Evolutionary conservation across 2,329 filamentous ascomycete species (phyloP).

Genomic region (Trichophyton verrucosum): DNA sequence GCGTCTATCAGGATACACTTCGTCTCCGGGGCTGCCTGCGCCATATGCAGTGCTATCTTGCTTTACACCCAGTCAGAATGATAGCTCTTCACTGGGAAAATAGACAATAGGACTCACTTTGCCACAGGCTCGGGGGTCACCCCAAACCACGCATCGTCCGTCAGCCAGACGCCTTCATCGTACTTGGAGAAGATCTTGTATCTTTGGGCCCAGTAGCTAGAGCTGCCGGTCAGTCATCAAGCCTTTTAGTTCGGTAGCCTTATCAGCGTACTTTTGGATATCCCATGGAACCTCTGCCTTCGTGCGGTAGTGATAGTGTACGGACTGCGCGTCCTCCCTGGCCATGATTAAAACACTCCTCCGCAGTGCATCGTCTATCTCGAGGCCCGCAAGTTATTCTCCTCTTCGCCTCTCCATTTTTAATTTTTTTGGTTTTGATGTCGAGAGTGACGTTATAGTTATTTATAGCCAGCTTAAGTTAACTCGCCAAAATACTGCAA

Average conservation of each 20-base stretch:
- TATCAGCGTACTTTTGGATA: constrained; percentile 58
- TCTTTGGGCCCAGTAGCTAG: constrained; percentile 80
- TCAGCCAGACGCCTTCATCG: constrained; percentile 78
- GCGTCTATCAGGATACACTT: constrained; percentile 67
- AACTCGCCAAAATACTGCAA: neutral
- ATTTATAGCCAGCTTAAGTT: neutral
- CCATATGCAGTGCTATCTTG: constrained; percentile 63
- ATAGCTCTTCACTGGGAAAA: neutral
- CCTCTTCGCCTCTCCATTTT: neutral
- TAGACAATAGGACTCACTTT: constrained; percentile 43
- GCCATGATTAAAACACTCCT: constrained; percentile 19
- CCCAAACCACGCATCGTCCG: constrained; percentile 90
- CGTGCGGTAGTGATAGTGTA: constrained; percentile 63
- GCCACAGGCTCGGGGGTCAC: constrained; percentile 91
- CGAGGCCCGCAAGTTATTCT: neutral
- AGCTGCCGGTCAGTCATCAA: constrained; percentile 4
- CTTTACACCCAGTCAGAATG: constrained; percentile 28
- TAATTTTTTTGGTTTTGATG: neutral
- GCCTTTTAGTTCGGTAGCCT: neutral
- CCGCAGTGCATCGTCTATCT: neutral
- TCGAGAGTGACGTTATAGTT: neutral
- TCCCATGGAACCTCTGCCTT: constrained; percentile 64
- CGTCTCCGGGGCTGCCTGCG: constrained; percentile 39
- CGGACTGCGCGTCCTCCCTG: constrained; percentile 21
- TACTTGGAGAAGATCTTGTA: constrained; percentile 80